Evolutionary conservation across 1,139 yeast genomes (phyloP).

Genomic region (Fermentozyma sake): DNA sequence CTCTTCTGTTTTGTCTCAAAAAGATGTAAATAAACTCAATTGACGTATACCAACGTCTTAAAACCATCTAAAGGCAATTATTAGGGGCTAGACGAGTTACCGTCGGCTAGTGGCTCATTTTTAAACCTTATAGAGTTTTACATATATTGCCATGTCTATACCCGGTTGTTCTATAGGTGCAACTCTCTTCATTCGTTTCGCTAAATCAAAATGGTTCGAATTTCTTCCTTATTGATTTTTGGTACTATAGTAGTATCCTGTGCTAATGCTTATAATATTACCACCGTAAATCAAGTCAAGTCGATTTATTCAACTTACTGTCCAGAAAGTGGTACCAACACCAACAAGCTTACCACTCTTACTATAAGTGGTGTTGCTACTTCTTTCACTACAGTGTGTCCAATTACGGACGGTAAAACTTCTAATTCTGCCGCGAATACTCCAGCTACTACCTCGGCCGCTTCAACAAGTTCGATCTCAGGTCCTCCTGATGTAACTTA

Average conservation of each 20-base stretch:
- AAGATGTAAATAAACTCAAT: no score
- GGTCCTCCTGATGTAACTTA: no score
- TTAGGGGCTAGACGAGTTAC: background rate
- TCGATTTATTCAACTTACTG: conserved; percentile 10
- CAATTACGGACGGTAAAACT: conserved; percentile 9
- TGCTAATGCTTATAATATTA: conserved; percentile 7
- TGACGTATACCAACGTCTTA: background rate
- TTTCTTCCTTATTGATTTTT: conserved; percentile 8
- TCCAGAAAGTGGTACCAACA: conserved; percentile 9
- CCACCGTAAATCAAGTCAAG: conserved; percentile 4
- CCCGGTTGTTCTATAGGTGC: no score
- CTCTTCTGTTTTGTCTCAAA: no score
- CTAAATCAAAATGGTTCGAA: conserved; percentile 10
- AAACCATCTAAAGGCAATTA: background rate
- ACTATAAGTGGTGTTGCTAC: conserved; percentile 13
- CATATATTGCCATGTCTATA: background rate
- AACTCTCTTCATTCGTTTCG: no score
- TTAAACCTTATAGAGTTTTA: background rate
- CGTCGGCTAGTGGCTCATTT: background rate
- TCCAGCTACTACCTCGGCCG: no score
- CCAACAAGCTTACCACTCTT: conserved; percentile 10
- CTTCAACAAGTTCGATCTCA: no score
- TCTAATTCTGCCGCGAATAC: conserved; percentile 6
- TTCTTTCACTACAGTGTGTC: conserved; percentile 20
- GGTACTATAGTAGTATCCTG: conserved; percentile 10